Conservation (phyloP, 2,329 filamentous ascomycete genomes). For the Tolypocladium album region DNA sequence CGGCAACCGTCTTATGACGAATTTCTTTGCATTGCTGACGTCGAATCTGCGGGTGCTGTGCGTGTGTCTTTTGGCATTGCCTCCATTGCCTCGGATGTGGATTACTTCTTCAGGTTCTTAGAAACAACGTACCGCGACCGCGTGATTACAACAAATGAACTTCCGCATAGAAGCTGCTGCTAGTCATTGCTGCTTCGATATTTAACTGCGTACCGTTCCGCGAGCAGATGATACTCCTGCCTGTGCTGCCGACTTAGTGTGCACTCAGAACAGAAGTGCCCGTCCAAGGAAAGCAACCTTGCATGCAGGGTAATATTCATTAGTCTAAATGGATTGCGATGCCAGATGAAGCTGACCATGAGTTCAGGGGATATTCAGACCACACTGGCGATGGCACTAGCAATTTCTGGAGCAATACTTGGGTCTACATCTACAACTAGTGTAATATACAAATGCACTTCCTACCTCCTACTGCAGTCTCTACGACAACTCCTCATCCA, state of each 20-base stretch:
- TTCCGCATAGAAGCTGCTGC: background rate
- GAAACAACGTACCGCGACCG: slow-evolving; percentile 21
- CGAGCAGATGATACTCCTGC: background rate
- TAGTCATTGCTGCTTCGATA: background rate
- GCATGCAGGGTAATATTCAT: too few species aligned
- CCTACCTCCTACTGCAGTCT: too few species aligned
- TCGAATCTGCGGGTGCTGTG: slow-evolving; percentile 20
- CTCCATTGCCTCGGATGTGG: slow-evolving; percentile 22
- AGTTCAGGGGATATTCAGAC: too few species aligned
- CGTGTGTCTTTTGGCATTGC: slow-evolving; percentile 28
- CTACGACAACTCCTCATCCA: too few species aligned
- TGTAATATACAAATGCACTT: too few species aligned
- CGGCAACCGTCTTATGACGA: slow-evolving; percentile 10
- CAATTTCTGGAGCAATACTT: too few species aligned
- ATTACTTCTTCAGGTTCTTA: slow-evolving; percentile 23
- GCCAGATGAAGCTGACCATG: too few species aligned
- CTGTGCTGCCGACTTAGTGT: background rate
- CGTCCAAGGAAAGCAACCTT: too few species aligned
- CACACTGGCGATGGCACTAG: too few species aligned
- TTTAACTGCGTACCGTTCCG: background rate
- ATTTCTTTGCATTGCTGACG: background rate
- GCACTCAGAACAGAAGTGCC: too few species aligned
- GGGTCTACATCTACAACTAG: too few species aligned
- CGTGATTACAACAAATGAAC: background rate
- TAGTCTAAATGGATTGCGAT: too few species aligned